Base-by-base conservation (phyloP, 352 stramenopile genomes). In the Phytophthora aleatoria region DNA sequence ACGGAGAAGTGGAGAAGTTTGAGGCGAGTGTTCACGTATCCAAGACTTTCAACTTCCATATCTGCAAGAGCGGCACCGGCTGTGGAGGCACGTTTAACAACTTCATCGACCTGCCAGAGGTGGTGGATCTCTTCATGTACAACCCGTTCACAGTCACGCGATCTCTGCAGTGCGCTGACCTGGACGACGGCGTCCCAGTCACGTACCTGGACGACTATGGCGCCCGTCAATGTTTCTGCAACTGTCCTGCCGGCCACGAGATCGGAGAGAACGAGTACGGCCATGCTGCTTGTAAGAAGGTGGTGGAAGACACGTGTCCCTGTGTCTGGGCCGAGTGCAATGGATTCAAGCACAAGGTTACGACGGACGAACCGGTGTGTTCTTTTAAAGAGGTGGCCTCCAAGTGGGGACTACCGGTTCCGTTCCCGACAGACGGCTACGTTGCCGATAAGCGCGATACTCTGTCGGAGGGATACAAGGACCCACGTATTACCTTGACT, bases 401-500 rank as follows among this genome's bases (percentile, higher is more conserved):
- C 0, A 63, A 77, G 0, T 88, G 73, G 70, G 47, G 52, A 0
- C 33, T 90, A 3, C 69, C 74, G 0, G 79, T 77, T 30, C 78
- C 83, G 1, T 87, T 90, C 61, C 77, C 81, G 28, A 79, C 47
- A 0, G 76, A 86, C 50, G 86, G 85, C 58, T 89, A 85, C 69
- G 76, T 81, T 15, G 65, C 76, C 0, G 73, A 89, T 55, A 66
- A 71, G 16, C 76, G 77, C n/a, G 58, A 53, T 8, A 87, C 77
- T 12, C 52, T 50, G 42, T 76, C 24, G 1, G 36, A 66, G 1
- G 50, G 47, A 3, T 48, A 33, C 13, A 45, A 60, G 9, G 35
- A 71, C 9, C 56, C 68, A 48, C 64, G 57, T 9, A 64, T 75
- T n/a, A 61, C 61, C 6, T 5, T 77, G 9, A 57, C 30, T 9